Conservation (phyloP, 352 stramenopile genomes). For the Pythium insidiosum region DNA sequence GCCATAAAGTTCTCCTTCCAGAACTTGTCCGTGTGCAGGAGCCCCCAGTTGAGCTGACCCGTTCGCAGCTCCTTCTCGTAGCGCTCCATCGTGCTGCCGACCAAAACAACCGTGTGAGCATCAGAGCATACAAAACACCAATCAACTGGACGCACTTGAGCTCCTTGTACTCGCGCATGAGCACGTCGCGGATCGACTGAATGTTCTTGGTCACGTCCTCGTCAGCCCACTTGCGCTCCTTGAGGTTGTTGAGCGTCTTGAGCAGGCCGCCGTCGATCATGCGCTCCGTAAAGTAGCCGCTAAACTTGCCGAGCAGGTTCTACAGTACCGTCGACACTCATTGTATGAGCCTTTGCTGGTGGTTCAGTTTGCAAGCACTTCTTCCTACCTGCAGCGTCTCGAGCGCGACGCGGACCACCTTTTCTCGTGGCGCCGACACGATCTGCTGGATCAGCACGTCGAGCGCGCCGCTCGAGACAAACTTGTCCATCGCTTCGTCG, state of each 20-base stretch:
- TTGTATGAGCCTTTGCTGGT: not conserved
- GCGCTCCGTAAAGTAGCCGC: slow-evolving; percentile 83
- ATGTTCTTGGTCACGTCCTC: slow-evolving; percentile 90
- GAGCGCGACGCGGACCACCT: slow-evolving; percentile 94
- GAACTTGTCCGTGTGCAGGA: slow-evolving; percentile 97
- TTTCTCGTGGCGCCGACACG: slow-evolving; percentile 93
- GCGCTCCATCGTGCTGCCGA: slow-evolving; percentile 90
- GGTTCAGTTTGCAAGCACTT: not conserved
- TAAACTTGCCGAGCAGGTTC: slow-evolving; percentile 78
- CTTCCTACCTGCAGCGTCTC: slow-evolving; percentile 88
- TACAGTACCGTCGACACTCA: slow-evolving; percentile 11
- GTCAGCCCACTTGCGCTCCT: slow-evolving; percentile 93
- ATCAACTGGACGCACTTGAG: slow-evolving; percentile 51
- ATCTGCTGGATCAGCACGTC: slow-evolving; percentile 75
- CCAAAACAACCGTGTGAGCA: not conserved
- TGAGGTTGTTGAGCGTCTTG: slow-evolving; percentile 92
- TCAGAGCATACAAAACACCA: not conserved
- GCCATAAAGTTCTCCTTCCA: slow-evolving; percentile 98
- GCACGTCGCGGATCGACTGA: slow-evolving; percentile 65
- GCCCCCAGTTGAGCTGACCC: slow-evolving; percentile 92
- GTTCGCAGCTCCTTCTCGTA: slow-evolving; percentile 95
- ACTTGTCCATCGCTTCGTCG: slow-evolving; percentile 74
- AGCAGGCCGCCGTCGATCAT: slow-evolving; percentile 96
- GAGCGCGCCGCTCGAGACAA: slow-evolving; percentile 54
- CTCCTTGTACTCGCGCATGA: slow-evolving; percentile 84